Evolutionary conservation across 2,329 filamentous ascomycete species (phyloP).

Genomic region (Parascedosporium putredinis): DNA sequence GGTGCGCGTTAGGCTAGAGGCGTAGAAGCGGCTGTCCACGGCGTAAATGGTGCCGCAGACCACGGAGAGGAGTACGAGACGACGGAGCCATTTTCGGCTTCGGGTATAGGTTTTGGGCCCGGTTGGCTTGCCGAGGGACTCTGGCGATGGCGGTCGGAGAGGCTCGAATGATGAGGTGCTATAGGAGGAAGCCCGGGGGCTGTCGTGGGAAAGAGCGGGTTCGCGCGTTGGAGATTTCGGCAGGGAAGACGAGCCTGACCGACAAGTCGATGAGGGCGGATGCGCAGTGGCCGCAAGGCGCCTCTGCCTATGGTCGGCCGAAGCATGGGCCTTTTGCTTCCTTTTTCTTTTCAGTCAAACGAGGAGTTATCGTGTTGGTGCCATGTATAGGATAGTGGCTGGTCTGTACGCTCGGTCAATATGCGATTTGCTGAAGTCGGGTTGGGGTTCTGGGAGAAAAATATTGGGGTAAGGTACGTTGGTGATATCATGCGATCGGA

Average conservation of each 20-base stretch:
- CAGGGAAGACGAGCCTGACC: background rate
- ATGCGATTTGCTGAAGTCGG: background rate
- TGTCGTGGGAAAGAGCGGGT: background rate
- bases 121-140: constrained; percentile 62
- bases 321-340: too few species aligned
- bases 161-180: constrained; percentile 44
- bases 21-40: constrained; percentile 65
- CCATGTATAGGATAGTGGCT: background rate
- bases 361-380: background rate
- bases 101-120: constrained; percentile 61
- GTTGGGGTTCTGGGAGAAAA: background rate
- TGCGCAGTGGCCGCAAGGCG: background rate
- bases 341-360: too few species aligned
- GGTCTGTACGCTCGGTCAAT: background rate
- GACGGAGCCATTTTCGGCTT: constrained; percentile 65
- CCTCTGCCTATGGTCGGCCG: background rate
- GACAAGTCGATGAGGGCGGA: background rate
- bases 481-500: constrained; percentile 1
- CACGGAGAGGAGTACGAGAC: constrained; percentile 52
- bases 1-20: constrained; percentile 67
- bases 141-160: constrained; percentile 67
- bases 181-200: constrained; percentile 10
- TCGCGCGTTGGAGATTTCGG: background rate
- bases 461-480: background rate
- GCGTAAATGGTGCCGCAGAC: constrained; percentile 53